Evolutionary conservation across 2,329 filamentous ascomycete genomes (phyloP), one percentile per base, ranked within the genome.

Genomic region (Alternaria burnsii): DNA sequence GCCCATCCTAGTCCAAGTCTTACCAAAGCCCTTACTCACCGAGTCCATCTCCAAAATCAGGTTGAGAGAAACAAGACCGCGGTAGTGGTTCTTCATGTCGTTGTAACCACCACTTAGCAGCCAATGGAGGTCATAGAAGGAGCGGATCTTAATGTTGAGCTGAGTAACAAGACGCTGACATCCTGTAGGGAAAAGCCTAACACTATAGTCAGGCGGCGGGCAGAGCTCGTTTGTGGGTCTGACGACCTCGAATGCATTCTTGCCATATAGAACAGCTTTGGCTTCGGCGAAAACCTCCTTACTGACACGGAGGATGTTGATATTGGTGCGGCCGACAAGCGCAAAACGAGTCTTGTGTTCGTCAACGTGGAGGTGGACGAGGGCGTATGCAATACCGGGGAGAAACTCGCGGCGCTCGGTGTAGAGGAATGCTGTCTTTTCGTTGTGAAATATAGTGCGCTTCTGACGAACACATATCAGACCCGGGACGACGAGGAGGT

Each of bases 241-340:
- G 30, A 60, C 40, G 43, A 77, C 62, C 1, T 71, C 71, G 65
- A 82, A 81, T 18, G 61, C 59, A 58, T 82, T 82, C 26, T 73
- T 71, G 47, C 73, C 71, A 66, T 82, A 82, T 16, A 83, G 71
- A 16, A 81, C 66, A 6, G 68, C 69, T n/a, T 75, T 77, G 7
- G 80, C 74, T 69, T 83, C 80, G 54, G 71, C 69, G 67, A 79
- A 75, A 54, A 82, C 65, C 11, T 78, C 71, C 47, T 77, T 78
- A 62, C 67, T 79, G 7, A 65, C 67, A 14, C 74, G 66, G 8
- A 82, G 72, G 26, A 82, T 73, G 44, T 52, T 53, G 24, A 65
- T 52, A 47, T 74, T 76, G 9, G 52, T 63, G 43, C 40, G 55
- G 4, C 24, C 26, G 32, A 68, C 67, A 16, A 59, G 59, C 9